These are phyloP conservation scores for Plasmodium chabaudi DNA, from an alignment of 169 alveolate species.

Conservation along the genomic window DNA sequence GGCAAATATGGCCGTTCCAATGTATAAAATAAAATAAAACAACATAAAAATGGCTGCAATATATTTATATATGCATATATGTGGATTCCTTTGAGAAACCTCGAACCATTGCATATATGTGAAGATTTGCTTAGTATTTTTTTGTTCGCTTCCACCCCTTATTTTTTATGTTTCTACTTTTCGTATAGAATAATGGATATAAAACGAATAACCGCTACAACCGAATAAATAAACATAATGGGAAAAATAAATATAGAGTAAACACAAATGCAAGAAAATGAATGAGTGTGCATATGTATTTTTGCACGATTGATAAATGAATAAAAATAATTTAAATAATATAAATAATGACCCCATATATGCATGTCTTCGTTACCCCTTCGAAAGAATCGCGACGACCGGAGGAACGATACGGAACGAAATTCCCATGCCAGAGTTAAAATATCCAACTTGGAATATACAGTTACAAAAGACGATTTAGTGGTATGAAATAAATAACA, in stretches of 20 bases:
- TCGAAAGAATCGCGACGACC: constrained; percentile 32
- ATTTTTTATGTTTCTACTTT: constrained; percentile 2
- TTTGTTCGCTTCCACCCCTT: not conserved
- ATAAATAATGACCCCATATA: not conserved
- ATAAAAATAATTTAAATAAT: not conserved
- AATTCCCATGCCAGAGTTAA: constrained; percentile 29
- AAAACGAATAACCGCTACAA: constrained; percentile 23
- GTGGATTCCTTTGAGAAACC: no score
- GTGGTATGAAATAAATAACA: constrained; percentile 19
- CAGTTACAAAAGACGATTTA: constrained; percentile 61
- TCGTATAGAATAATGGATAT: constrained; percentile 29
- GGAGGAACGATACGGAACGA: constrained; percentile 5
- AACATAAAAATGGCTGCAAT: not conserved
- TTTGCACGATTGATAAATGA: not conserved
- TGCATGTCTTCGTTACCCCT: not conserved
- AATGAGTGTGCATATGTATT: not conserved
- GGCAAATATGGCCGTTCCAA: constrained; percentile 17
- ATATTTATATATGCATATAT: no score
- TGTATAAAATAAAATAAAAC: constrained; percentile 9
- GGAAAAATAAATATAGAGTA: constrained; percentile 30
- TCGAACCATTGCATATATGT: no score
- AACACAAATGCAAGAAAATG: not conserved
- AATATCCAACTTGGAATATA: constrained; percentile 67
- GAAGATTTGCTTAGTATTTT: no score
- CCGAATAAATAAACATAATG: constrained; percentile 45